Evolutionary conservation across 164 flowering plant genomes (phyloP), one percentile per base, ranked within the genome.

Genomic region (Liriodendron chinense): DNA sequence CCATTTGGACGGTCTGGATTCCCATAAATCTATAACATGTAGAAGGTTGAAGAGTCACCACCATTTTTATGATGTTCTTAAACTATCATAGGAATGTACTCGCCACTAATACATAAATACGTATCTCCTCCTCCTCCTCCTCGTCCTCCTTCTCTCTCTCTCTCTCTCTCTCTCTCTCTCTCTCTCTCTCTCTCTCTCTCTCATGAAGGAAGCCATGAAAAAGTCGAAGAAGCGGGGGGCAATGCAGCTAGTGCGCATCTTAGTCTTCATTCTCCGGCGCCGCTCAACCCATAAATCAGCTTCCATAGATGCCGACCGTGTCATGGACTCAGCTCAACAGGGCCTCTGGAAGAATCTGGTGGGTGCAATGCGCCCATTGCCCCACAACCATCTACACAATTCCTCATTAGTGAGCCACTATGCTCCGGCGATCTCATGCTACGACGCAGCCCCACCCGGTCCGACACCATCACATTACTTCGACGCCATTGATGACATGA

Each of bases 291-390:
- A 9, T 20, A 34, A 67, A 67, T 26, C 49, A 0, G 1, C 47
- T 47, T 2, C 7, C 25, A 16, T 20, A 14, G 43, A 34, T 3
- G 43, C 43, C 43, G 43, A 34, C 5, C 43, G 43, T 34, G 21
- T 13, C 26, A 43, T 2, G 21, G 26, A 34, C 1, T 21, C 68
- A 3, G 18, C n/a, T 9, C 22, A 43, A 0, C 79, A 75, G 23
- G 78, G 81, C 28, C 3, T 77, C 57, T 85, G 87, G 90, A 84
- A 75, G 69, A 80, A 72, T 22, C 48, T 89, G 0, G 80, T 91
- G 68, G 89, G 86, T 3, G 83, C 90, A 13, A 84, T 89, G 80
- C 86, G 90, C 22, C 89, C 92, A 1, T 69, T 89, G 66, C 89
- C 84, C 75, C 75, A 80, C 43, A 83, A 79, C 74, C 59, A 65